Base-by-base conservation (phyloP, 768 basidiomycete genomes). In the Amanita phalloides region DNA sequence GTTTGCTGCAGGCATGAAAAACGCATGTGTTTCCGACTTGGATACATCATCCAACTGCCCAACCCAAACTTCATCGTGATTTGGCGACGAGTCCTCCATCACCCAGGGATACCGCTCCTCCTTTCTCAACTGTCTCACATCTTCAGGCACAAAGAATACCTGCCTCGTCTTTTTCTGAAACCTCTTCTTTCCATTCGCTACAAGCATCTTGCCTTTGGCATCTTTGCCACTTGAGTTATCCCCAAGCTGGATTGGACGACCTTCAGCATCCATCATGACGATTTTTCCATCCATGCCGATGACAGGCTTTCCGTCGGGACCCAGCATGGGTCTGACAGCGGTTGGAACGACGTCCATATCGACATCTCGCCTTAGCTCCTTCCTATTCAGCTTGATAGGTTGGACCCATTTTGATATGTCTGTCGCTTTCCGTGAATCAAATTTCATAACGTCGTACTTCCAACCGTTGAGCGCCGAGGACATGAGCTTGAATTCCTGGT, bases 41-140 rank as follows among this genome's bases (percentile, higher is more conserved):
- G 71, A 68, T 14, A 79, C 75, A 54, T 92, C 88, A 65, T 92
- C 89, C 70, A 93, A 73, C 64, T 84, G 78, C 6, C 85, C 91
- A 36, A 80, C 73, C 91, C 91, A 94, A 11, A 79, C 64, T 67
- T 93, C 88, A 52, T 73, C 70, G 47, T 79, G 75, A 35, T 66
- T 64, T 32, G 70, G 71, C 17, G 74, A 73, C 35, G 75, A 78
- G 62, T 91, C 90, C 70, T 94, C 91, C 70, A 93, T 79, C 36
- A 94, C 85, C 91, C 91, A 94, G 2, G 91, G 91, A 65, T 87
- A 88, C 56, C 87, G 72, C 68, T 94, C 91, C 68, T 94, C 91
- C 61, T 77, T 78, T 64, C 86, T 73, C 59, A 93, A 71, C 67
- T 89, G 84, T 57, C 90, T 71, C 47, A 79, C 73, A 36, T 83